phyloP scores from a whole-genome alignment of 805 yeast genomes.

The Suhomyces emberorum region DNA sequence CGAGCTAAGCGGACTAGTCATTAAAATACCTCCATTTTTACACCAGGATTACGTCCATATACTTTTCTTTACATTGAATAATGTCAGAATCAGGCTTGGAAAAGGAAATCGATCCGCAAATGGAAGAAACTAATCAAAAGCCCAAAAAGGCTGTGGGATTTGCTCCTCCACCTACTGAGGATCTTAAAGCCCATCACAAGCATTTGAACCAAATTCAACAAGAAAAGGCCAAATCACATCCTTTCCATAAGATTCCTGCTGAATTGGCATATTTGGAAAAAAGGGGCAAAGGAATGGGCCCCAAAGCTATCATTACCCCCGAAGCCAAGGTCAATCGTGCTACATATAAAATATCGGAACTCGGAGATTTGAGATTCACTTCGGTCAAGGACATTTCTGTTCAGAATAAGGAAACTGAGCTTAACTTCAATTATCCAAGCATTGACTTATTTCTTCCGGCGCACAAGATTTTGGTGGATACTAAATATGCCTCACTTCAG shows the following conservation, averaged over 20 bases:
- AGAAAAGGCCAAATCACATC: constrained; percentile 24
- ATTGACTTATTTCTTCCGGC: constrained; percentile 47
- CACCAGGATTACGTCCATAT: no score
- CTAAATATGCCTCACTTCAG: constrained; percentile 57
- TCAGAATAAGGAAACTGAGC: constrained; percentile 40
- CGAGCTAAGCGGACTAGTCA: no score
- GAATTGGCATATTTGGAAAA: constrained; percentile 37
- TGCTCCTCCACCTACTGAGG: constrained; percentile 36
- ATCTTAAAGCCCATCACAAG: constrained; percentile 32
- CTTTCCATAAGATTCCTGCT: constrained; percentile 41
- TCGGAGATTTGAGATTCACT: constrained; percentile 49
- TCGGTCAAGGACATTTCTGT: constrained; percentile 50
- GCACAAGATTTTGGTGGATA: constrained; percentile 53
- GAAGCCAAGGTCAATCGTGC: constrained; percentile 7
- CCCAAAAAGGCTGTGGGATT: constrained; percentile 36
- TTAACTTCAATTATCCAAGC: constrained; percentile 53
- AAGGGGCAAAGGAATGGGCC: constrained; percentile 17
- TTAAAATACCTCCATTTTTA: no score
- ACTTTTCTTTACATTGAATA: no score
- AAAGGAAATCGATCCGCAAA: neutral
- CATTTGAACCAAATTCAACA: constrained; percentile 24
- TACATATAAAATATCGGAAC: constrained; percentile 7
- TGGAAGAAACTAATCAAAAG: neutral
- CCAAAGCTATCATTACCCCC: constrained; percentile 24
- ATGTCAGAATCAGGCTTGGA: no score